A percentile compares a stretch with the other conserved stretches of the same genome.
Evolutionary conservation across 768 basidiomycete genomes (phyloP).

Genomic region (Calocybe cyanea): DNA sequence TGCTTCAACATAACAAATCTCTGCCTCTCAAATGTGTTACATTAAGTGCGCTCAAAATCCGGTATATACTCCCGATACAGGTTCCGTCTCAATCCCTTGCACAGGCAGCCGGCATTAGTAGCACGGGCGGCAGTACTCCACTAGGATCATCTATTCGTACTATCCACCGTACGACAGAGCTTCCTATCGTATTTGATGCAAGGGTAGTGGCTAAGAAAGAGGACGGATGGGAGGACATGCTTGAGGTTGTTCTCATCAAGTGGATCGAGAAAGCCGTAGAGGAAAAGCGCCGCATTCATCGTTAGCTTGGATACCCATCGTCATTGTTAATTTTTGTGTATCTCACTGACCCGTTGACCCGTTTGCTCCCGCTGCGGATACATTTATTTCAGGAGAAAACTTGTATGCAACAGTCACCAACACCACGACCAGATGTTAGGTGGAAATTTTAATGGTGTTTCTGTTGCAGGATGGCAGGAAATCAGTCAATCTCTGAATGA

Average conservation of each 20-base stretch:
- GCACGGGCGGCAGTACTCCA: conserved; percentile 18
- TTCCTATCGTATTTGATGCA: conserved; percentile 66
- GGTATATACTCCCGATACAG: conserved; percentile 72
- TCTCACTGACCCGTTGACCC: no score
- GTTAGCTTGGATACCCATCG: neutral
- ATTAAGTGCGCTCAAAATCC: conserved; percentile 71
- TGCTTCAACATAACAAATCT: neutral
- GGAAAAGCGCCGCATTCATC: conserved; percentile 45
- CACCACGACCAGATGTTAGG: no score
- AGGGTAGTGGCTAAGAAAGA: conserved; percentile 69
- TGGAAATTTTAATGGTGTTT: no score
- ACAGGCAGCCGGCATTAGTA: conserved; percentile 7
- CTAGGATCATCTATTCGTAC: conserved; percentile 27
- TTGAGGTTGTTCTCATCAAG: conserved; percentile 53
- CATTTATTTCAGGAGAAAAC: no score
- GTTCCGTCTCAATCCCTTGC: conserved; percentile 40
- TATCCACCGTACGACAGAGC: conserved; percentile 37
- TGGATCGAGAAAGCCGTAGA: conserved; percentile 71
- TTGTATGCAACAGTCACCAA: no score
- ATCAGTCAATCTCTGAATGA: no score
- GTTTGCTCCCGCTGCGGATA: no score
- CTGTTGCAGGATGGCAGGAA: no score
- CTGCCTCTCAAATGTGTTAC: neutral
- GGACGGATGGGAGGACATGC: conserved; percentile 79
- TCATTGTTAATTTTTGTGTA: neutral